Base-by-base conservation (phyloP, 2,329 filamentous ascomycete genomes). In the Neonectria coccinea region DNA sequence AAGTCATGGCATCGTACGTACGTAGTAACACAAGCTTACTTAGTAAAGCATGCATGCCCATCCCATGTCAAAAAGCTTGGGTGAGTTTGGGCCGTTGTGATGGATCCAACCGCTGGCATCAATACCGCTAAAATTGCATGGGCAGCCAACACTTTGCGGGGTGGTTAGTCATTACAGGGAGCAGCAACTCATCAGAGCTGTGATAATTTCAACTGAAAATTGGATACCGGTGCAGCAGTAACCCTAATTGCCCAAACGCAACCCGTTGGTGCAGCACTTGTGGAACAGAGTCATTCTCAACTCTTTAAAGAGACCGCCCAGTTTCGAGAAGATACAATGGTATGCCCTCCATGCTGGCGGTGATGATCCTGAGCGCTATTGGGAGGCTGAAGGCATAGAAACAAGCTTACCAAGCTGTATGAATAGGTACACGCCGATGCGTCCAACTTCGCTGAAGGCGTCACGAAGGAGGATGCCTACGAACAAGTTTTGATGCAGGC, bases 361-460 rank as follows among this genome's bases (percentile, higher is more conserved):
- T 27, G 20, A 39, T 11, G 10, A 27, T 7, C 18, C 31, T 31
- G 36, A n/a, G 36, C 6, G 7, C n/a, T n/a, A 10, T 8, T 33
- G 9, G n/a, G 39, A 42, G 39, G 45, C 12, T 39, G 29, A 51
- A 12, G 31, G 25, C 11, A 11, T 50, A 8, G 50, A 51, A 11
- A 20, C 50, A 33, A 29, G 64, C 67, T 65, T 29, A 67, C 51
- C 27, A 52, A 41, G 20, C 31, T 36, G 36, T 8, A 3, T 7
- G 36, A 39, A 16, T 61, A 89, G 91, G 90, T 92, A 62, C 92
- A 95, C 80, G 92, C 92, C 56, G 92, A 95, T 75, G 88, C 92
- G 3, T 92, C 91, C 56, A 92, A 88, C 73, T 95, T 95, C 78
- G 84, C 82, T 53, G 75, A 84, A 14, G 88, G 87, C 68, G 78